These are phyloP conservation scores for Discostella pseudostelligera DNA, from an alignment of 108 stramenopile genomes.

Conservation along the genomic window DNA sequence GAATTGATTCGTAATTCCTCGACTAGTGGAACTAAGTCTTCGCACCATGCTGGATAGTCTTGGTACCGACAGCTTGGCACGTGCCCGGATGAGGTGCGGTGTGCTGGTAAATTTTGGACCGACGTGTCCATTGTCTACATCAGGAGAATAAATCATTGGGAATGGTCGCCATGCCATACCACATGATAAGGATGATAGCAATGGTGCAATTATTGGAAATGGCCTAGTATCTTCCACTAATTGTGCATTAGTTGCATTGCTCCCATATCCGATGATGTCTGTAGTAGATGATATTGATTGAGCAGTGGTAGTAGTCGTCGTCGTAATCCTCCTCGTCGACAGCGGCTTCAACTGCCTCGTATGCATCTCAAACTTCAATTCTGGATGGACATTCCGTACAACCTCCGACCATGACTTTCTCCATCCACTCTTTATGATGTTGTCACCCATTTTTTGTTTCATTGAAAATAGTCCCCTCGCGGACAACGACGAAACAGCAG, in stretches of 20 bases:
- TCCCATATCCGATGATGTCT: too few relatives aligned
- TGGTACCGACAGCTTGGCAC: constrained; percentile 15
- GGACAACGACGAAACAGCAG: neutral
- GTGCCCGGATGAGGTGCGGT: constrained; percentile 21
- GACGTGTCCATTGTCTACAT: constrained; percentile 7
- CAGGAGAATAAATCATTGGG: constrained; percentile 13
- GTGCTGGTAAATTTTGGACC: constrained; percentile 28
- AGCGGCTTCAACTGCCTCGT: neutral
- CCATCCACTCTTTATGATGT: neutral
- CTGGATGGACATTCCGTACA: constrained; percentile 27
- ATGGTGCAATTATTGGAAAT: constrained; percentile 26
- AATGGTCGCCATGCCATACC: constrained; percentile 35
- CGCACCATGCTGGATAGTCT: neutral
- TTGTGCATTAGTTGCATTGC: neutral
- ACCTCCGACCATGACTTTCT: constrained; percentile 17
- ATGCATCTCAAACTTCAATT: constrained; percentile 26
- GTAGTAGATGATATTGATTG: too few relatives aligned
- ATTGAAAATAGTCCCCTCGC: constrained; percentile 18
- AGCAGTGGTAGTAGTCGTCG: neutral
- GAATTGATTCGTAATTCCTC: neutral
- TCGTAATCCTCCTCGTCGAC: too few relatives aligned
- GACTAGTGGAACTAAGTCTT: too few relatives aligned
- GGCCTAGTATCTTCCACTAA: constrained; percentile 22
- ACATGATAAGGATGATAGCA: constrained; percentile 28
- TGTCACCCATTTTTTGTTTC: neutral